Percentiles rank a stretch among this genome's conserved stretches.
Evolutionary conservation across 2,329 filamentous ascomycete genomes (phyloP).

Genomic region (Escovopsis sp.): DNA sequence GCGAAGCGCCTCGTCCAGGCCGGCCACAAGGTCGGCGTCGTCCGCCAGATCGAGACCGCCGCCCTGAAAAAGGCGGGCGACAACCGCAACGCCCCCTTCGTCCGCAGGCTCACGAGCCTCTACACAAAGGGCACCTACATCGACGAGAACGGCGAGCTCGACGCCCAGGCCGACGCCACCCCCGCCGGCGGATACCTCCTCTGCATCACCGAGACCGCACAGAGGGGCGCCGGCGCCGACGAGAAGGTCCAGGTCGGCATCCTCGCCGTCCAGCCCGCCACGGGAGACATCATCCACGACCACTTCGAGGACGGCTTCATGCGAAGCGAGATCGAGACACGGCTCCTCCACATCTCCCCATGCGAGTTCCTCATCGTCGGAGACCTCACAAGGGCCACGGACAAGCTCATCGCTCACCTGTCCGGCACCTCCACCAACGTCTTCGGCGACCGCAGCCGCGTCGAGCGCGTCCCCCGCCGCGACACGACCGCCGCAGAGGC

Average conservation of each 20-base stretch:
- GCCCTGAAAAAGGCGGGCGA: conserved; percentile 90
- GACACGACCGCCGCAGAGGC: conserved; percentile 76
- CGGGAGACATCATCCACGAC: conserved; percentile 91
- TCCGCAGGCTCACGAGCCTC: conserved; percentile 83
- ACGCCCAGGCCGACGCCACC: conserved; percentile 29
- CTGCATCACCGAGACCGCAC: conserved; percentile 66
- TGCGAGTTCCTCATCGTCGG: conserved; percentile 93
- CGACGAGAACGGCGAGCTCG: conserved; percentile 76
- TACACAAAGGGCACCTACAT: conserved; percentile 98
- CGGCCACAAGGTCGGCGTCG: conserved; percentile 91
- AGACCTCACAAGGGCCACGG: conserved; percentile 74
- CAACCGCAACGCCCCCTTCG: conserved; percentile 84
- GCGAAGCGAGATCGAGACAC: conserved; percentile 88
- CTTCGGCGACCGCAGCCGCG: conserved; percentile 77
- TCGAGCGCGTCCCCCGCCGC: conserved; percentile 62
- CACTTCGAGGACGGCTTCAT: conserved; percentile 96
- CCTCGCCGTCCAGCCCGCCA: conserved; percentile 86
- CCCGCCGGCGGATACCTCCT: conserved; percentile 74
- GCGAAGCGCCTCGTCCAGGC: conserved; percentile 85
- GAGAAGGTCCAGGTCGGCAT: conserved; percentile 89
- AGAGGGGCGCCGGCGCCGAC: conserved; percentile 65
- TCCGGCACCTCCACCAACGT: conserved; percentile 82
- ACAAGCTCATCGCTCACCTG: conserved; percentile 82
- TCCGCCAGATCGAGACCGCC: conserved; percentile 87
- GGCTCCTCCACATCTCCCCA: conserved; percentile 87